Evolutionary conservation across 129 eudicot species (phyloP).

Genomic region (Flaveria bidentis): DNA sequence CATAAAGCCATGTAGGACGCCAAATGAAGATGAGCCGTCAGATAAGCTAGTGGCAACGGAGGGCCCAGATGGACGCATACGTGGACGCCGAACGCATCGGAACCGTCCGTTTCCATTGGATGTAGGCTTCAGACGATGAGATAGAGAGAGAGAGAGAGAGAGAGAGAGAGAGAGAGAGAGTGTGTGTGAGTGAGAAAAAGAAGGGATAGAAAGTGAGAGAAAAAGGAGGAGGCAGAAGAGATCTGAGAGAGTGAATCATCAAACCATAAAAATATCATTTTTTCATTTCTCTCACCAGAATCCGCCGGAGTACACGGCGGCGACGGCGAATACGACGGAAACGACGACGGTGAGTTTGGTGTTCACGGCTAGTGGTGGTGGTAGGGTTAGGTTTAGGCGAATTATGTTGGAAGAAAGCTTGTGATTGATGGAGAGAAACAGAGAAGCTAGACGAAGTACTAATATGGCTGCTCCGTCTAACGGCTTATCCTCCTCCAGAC

Average conservation of each 20-base stretch:
- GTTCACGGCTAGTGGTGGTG: too few species aligned
- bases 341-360: too few species aligned
- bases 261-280: constrained; percentile 24
- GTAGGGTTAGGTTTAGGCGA: constrained; percentile 32
- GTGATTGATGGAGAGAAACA: constrained; percentile 69
- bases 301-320: constrained; percentile 37
- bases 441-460: constrained; percentile 66
- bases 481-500: constrained; percentile 56
- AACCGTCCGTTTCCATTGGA: constrained; percentile 46
- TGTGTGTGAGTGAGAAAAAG: too few species aligned
- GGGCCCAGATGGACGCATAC: constrained; percentile 43
- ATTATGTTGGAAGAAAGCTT: constrained; percentile 36
- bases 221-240: constrained; percentile 35
- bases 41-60: constrained; percentile 34
- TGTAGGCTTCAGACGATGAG: constrained; percentile 33
- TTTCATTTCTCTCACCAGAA: constrained; percentile 21
- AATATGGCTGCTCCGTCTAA: constrained; percentile 50
- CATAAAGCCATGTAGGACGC: constrained; percentile 55
- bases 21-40: constrained; percentile 35
- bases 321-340: too few species aligned
- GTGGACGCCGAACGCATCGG: constrained; percentile 42
- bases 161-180: too few species aligned
- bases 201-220: constrained; percentile 2
- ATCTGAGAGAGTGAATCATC: constrained; percentile 45
- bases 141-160: too few species aligned